Conservation (phyloP, 2,329 filamentous ascomycete genomes). For the Magnaporthiopsis poae region DNA sequence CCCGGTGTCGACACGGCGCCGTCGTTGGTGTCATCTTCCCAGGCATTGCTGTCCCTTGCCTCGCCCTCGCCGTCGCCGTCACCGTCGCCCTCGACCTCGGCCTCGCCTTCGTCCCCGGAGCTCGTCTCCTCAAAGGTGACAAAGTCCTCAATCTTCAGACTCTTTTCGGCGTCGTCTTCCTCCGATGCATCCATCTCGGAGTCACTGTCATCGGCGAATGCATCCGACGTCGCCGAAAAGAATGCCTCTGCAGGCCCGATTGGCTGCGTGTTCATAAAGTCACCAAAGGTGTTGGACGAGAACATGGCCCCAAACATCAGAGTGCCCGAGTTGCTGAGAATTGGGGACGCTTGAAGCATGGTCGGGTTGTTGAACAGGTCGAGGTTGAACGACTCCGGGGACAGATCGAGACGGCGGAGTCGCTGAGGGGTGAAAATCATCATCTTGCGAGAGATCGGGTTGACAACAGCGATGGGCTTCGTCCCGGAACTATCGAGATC, state of each 20-base stretch:
- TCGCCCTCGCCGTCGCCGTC: slow-evolving; percentile 45
- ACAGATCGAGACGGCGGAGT: slow-evolving; percentile 39
- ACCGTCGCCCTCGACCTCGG: slow-evolving; percentile 31
- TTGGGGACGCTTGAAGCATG: slow-evolving; percentile 37
- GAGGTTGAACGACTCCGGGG: slow-evolving; percentile 45
- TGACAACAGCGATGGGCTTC: slow-evolving; percentile 50
- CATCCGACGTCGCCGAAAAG: slow-evolving; percentile 53
- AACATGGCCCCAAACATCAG: slow-evolving; percentile 71
- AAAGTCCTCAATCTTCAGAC: slow-evolving; percentile 61
- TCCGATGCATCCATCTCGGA: slow-evolving; percentile 34
- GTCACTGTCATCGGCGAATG: slow-evolving; percentile 41
- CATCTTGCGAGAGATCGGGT: slow-evolving; percentile 49
- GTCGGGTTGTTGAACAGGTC: slow-evolving; percentile 29
- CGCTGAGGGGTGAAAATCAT: slow-evolving; percentile 48
- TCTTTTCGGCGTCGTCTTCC: slow-evolving; percentile 57
- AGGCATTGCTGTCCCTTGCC: slow-evolving; percentile 33
- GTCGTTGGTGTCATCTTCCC: slow-evolving; percentile 36
- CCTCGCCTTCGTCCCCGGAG: slow-evolving; percentile 34
- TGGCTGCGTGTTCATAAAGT: slow-evolving; percentile 53
- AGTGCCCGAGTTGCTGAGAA: slow-evolving; percentile 59
- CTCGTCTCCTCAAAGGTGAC: slow-evolving; percentile 52
- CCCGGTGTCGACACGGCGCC: slow-evolving; percentile 43
- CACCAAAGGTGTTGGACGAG: slow-evolving; percentile 43
- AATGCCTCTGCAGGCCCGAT: slow-evolving; percentile 67
- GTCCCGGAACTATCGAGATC: slow-evolving; percentile 43